Base-by-base conservation (phyloP, 2,329 filamentous ascomycete species). In the Claviceps africana region DNA sequence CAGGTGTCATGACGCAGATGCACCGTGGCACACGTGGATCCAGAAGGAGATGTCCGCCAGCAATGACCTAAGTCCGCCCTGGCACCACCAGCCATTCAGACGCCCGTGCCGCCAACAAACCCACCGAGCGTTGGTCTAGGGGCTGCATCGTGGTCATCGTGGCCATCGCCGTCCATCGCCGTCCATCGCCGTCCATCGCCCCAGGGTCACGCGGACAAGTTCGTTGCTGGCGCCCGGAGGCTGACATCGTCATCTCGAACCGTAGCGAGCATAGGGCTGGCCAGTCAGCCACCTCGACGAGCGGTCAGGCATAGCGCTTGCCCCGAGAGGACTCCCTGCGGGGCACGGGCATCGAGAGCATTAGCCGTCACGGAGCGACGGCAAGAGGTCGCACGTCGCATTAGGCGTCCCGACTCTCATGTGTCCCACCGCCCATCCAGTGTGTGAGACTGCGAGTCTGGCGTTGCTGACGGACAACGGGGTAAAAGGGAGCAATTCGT, bases 81-180 rank as follows among this genome's bases (percentile, higher is more conserved):
- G 19, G 46, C 28, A 19, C 21, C 28, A 19, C 21, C 33, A 28
- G 40, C 15, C 8, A 19, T 35, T 22, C 31, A 49, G 21, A 49
- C 22, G 47, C 47, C 47, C 22, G 46, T 44, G 51, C 37, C 45
- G 51, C 51, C 39, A n/a, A 46, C 39, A n/a, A 46, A 51, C 31
- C 21, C 42, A 39, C 42, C 45, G 42, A 47, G 37, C 37, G 33
- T 37, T 21, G 28, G 28, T 37, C 31, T 48, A 10, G 50, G 37
- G 11, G 50, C 37, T 31, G 33, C n/a, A 37, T 48, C 50, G 13
- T 48, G 35, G 44, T n/a, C 42, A 9, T 19, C n/a, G n/a, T 21
- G 42, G 19, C 10, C 35, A 39, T 25, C 6, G 9, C 17, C 22
- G 22, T 7, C 11, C 13, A n/a, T n/a, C n/a, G n/a, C n/a, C n/a